phyloP scores from a whole-genome alignment of 2,329 filamentous ascomycete genomes.

The Microsporum ferrugineum region DNA sequence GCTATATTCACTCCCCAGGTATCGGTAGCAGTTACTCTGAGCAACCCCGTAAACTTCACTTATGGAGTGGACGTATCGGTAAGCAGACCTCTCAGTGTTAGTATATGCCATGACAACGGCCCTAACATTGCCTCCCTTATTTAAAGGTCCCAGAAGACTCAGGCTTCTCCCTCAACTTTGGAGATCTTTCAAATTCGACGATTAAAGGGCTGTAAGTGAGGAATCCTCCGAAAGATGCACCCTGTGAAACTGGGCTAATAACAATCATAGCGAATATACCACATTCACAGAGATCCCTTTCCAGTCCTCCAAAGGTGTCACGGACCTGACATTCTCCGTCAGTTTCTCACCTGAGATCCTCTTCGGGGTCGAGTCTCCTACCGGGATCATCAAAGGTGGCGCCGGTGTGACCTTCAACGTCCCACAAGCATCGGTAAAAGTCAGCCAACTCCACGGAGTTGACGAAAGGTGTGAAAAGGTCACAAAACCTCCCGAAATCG shows the following conservation, averaged over 20 bases:
- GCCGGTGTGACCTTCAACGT: constrained; percentile 18
- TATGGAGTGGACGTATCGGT: constrained; percentile 18
- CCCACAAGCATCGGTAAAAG: constrained; percentile 16
- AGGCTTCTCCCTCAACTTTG: background rate
- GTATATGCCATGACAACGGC: no score
- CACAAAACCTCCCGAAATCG: background rate
- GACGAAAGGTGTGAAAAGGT: constrained; percentile 16
- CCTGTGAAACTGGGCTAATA: background rate
- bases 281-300: constrained; percentile 15
- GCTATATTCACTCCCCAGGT: constrained; percentile 14
- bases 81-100: background rate
- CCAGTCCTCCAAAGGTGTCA: constrained; percentile 10
- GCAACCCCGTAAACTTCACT: constrained; percentile 13
- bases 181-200: background rate
- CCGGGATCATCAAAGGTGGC: constrained; percentile 13
- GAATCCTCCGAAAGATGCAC: background rate
- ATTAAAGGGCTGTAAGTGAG: background rate
- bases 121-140: background rate
- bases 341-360: constrained; percentile 16
- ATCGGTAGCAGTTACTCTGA: constrained; percentile 8
- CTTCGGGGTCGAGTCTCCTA: constrained; percentile 13
- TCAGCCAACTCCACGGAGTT: constrained; percentile 14
- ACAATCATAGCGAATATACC: constrained; percentile 12
- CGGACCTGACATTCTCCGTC: constrained; percentile 10
- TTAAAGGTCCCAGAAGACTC: background rate